Base-by-base conservation (phyloP, 2,329 filamentous ascomycete species). In the Neonectria hederae region DNA sequence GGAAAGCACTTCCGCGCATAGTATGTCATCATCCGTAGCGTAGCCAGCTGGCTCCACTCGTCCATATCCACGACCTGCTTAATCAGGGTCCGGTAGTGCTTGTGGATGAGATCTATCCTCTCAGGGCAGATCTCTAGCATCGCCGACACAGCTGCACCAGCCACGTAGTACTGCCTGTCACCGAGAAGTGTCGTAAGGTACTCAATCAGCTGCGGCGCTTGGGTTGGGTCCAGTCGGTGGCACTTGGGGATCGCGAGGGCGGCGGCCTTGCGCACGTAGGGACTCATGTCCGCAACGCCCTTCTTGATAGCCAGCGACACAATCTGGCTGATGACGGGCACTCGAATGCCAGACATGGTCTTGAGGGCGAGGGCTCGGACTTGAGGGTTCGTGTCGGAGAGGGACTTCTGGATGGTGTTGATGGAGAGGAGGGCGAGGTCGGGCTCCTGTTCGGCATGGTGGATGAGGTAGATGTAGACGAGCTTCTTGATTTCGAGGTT, bases 31-130 rank as follows among this genome's bases (percentile, higher is more conserved):
- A 99, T 83, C 42, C 89, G 87, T 71, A 99, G 76, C 3, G 92
- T 92, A 2, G 93, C 91, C 58, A 98, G 79, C 80, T 99, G 96
- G 45, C 94, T 92, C 96, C 96, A 99, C 80, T 99, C 96, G 75
- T 99, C 96, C 96, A 99, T 99, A 76, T 99, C 96, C 24, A 97
- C 93, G 56, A 98, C 82, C 82, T 97, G 97, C 77, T 89, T 92
- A 67, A 97, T 90, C 67, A 99, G 82, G 38, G 87, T 85, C 54
- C 93, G 89, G 80, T 98, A 99, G 76, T 97, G 92, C 69, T 91
- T 90, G 79, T 99, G 96, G 70, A 99, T 89, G 64, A 99, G 82
- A 76, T 97, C 94, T 68, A 97, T 86, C 58, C 92, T 85, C 17
- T 97, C 91, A 0, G 96, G 94, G 70, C 95, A 98, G 28, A 98